These are phyloP conservation scores for Aristolochia californica DNA, from an alignment of 164 flowering plant species.

Conservation along the genomic window DNA sequence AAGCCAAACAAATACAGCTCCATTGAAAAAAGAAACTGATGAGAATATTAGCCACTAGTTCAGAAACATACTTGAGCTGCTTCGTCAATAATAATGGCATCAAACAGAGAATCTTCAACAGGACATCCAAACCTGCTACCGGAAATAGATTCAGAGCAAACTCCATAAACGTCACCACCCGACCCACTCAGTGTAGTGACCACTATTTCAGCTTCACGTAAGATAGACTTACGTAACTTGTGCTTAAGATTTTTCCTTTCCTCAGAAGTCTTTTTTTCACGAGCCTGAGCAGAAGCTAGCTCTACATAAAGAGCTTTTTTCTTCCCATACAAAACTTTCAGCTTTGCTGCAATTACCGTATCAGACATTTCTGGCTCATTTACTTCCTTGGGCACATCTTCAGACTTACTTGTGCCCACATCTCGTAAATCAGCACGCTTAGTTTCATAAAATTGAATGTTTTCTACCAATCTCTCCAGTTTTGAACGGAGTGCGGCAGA, in stretches of 20 bases:
- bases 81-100: slow-evolving; percentile 96
- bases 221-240: slow-evolving; percentile 58
- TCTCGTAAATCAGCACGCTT: slow-evolving; percentile 57
- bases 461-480: slow-evolving; percentile 67
- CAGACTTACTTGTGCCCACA: slow-evolving; percentile 15
- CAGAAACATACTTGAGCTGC: slow-evolving; percentile 75
- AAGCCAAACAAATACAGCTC: too few relatives aligned
- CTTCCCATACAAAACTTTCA: slow-evolving; percentile 52
- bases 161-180: slow-evolving; percentile 90
- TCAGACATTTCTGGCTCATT: slow-evolving; percentile 46
- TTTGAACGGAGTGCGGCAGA: slow-evolving; percentile 47
- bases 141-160: slow-evolving; percentile 61
- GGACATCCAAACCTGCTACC: slow-evolving; percentile 37
- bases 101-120: slow-evolving; percentile 60
- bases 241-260: slow-evolving; percentile 49
- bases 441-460: slow-evolving; percentile 58
- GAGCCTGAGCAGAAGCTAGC: slow-evolving; percentile 59
- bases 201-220: slow-evolving; percentile 87
- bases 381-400: slow-evolving; percentile 26
- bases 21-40: too few relatives aligned
- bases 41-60: too few relatives aligned
- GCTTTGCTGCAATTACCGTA: slow-evolving; percentile 40
- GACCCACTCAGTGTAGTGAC: slow-evolving; percentile 91
- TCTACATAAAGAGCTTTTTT: slow-evolving; percentile 57
- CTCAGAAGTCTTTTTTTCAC: slow-evolving; percentile 62